These are phyloP conservation scores for Pseudogymnoascus sp. DNA, from an alignment of 2,329 filamentous ascomycete species.

Conservation along the genomic window DNA sequence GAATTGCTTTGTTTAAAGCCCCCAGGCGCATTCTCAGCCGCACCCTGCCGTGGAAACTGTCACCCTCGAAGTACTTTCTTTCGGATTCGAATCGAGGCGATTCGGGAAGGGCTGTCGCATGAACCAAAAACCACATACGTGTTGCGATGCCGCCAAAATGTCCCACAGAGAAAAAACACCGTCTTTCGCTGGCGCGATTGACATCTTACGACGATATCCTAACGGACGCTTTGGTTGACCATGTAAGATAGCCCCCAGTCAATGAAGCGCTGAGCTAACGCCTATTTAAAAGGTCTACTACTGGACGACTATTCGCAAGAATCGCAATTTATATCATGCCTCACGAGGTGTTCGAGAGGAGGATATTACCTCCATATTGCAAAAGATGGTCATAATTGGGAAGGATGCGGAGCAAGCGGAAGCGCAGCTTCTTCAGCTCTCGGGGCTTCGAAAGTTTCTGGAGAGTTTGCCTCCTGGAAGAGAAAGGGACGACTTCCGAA, in stretches of 20 bases:
- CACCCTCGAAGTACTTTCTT: background rate
- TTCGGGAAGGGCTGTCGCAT: conserved; percentile 16
- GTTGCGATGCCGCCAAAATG: conserved; percentile 36
- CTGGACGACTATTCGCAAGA: conserved; percentile 95
- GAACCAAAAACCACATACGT: conserved; percentile 10
- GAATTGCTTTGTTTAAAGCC: background rate
- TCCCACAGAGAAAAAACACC: conserved; percentile 54
- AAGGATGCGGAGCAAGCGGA: conserved; percentile 68
- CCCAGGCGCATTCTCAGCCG: background rate
- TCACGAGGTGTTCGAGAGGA: conserved; percentile 68
- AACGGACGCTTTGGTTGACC: conserved; percentile 91
- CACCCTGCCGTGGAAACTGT: background rate
- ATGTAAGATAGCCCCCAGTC: conserved; percentile 53
- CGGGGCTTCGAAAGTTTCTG: conserved; percentile 67
- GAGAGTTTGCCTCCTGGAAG: conserved; percentile 61
- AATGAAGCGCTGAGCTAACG: background rate
- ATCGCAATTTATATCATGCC: conserved; percentile 76
- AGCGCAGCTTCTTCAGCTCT: conserved; percentile 61
- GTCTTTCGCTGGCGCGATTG: conserved; percentile 78
- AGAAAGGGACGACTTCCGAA: conserved; percentile 79
- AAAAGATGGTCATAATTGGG: conserved; percentile 61
- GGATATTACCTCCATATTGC: conserved; percentile 54
- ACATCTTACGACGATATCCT: conserved; percentile 92
- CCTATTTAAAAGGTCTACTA: conserved; percentile 66
- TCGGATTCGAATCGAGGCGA: background rate